A percentile compares a stretch with the other conserved stretches of the same genome.
Evolutionary conservation across 257 asterid genomes (phyloP).

Genomic region (Solanum bulbocastanum): DNA sequence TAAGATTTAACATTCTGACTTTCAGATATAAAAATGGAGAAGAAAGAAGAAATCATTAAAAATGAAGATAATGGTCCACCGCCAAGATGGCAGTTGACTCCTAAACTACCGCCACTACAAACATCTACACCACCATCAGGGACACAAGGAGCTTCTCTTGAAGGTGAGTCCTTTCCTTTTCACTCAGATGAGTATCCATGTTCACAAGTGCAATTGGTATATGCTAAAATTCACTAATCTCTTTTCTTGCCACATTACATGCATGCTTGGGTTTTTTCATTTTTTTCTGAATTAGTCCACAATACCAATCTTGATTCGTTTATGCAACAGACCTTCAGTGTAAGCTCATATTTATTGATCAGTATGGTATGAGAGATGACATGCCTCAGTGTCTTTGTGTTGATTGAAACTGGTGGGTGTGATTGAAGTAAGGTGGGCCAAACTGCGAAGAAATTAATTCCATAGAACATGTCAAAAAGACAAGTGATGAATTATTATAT

Average conservation of each 20-base stretch:
- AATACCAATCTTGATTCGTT: not conserved
- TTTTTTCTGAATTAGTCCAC: not conserved
- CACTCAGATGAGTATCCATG: not conserved
- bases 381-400: not conserved
- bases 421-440: not conserved
- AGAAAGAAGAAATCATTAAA: slow-evolving; percentile 23
- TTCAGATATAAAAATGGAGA: slow-evolving; percentile 29
- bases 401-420: not conserved
- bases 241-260: not conserved
- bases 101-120: slow-evolving; percentile 24
- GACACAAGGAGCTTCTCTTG: slow-evolving; percentile 21
- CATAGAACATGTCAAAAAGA: not conserved
- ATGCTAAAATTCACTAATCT: not conserved
- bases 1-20: slow-evolving; percentile 10
- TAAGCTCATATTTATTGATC: not conserved
- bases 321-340: not conserved
- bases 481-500: not conserved
- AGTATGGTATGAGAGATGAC: not conserved
- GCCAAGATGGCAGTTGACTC: slow-evolving; percentile 53
- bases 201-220: not conserved
- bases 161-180: slow-evolving; percentile 20
- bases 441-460: not conserved
- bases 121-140: slow-evolving; percentile 27
- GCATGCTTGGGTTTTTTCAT: not conserved
- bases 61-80: slow-evolving; percentile 58